A percentile compares a stretch with the other conserved stretches of the same genome.
phyloP scores from a whole-genome alignment of 2,329 filamentous ascomycete genomes.

The Pseudocercospora cruenta region DNA sequence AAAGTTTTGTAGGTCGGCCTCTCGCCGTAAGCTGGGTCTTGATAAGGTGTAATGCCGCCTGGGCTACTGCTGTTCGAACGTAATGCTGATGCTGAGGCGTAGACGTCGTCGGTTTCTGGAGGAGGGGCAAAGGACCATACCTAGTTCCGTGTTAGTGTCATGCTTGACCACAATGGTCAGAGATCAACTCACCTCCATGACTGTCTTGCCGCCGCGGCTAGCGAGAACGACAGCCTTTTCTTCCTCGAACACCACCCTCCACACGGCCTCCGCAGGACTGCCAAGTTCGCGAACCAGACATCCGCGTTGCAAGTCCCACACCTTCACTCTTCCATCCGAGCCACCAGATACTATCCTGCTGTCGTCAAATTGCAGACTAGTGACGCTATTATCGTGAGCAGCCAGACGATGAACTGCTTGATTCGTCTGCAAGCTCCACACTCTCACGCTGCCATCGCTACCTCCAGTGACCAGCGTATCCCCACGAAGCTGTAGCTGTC shows the following conservation, averaged over 20 bases:
- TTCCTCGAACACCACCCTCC: conserved; percentile 96
- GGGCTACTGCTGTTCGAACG: conserved; percentile 22
- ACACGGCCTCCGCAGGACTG: conserved; percentile 89
- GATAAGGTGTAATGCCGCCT: conserved; percentile 31
- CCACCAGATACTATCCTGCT: conserved; percentile 93
- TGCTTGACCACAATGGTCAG: neutral
- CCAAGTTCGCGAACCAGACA: conserved; percentile 89
- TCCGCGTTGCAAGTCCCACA: conserved; percentile 94
- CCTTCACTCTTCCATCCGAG: conserved; percentile 95
- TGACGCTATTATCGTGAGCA: conserved; percentile 97
- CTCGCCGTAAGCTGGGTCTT: conserved; percentile 37
- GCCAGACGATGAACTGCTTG: conserved; percentile 91
- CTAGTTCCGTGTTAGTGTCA: conserved; percentile 50
- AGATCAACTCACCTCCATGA: conserved; percentile 78
- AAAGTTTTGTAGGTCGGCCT: conserved; percentile 26
- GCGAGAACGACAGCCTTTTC: conserved; percentile 98
- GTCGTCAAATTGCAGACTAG: conserved; percentile 95
- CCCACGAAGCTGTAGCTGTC: conserved; percentile 92
- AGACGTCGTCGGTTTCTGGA: conserved; percentile 52
- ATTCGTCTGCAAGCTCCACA: conserved; percentile 92
- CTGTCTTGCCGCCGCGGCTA: conserved; percentile 78
- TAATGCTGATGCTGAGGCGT: conserved; percentile 17
- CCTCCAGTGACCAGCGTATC: conserved; percentile 95
- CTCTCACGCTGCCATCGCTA: conserved; percentile 91
- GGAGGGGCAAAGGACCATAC: conserved; percentile 95